These are phyloP conservation scores for Vigna angularis DNA, from an alignment of 306 rosid genomes.

Conservation along the genomic window DNA sequence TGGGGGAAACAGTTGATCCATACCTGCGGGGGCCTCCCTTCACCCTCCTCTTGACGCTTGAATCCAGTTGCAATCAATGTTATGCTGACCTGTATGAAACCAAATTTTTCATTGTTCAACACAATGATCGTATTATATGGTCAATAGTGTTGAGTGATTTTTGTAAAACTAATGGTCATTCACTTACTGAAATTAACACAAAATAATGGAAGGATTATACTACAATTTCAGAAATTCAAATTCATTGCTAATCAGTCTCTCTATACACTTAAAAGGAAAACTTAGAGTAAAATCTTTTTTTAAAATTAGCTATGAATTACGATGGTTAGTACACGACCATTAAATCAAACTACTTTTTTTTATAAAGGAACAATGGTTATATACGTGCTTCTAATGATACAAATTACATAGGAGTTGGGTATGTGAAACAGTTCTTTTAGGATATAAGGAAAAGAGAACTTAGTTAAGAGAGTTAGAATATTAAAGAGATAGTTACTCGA, in stretches of 20 bases:
- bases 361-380: background rate
- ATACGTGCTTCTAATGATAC: background rate
- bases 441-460: too few relatives aligned
- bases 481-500: too few relatives aligned
- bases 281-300: background rate
- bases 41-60: slow-evolving; percentile 87
- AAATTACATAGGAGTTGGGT: slow-evolving; percentile 13
- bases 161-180: background rate
- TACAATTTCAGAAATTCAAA: background rate
- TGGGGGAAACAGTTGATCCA: slow-evolving; percentile 13
- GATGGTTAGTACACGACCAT: background rate
- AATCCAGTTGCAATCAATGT: slow-evolving; percentile 92
- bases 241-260: background rate
- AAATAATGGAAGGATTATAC: background rate
- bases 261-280: background rate
- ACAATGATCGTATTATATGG: background rate
- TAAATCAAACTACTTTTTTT: background rate
- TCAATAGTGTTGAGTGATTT: background rate
- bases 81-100: slow-evolving; percentile 71
- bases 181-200: background rate
- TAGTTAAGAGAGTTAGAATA: too few relatives aligned
- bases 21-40: slow-evolving; percentile 76
- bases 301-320: background rate
- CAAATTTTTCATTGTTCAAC: background rate
- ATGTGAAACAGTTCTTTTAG: background rate